A percentile compares a stretch with the other conserved stretches of the same genome.
phyloP scores from a whole-genome alignment of 257 asterid species.

The Ilex asprella region DNA sequence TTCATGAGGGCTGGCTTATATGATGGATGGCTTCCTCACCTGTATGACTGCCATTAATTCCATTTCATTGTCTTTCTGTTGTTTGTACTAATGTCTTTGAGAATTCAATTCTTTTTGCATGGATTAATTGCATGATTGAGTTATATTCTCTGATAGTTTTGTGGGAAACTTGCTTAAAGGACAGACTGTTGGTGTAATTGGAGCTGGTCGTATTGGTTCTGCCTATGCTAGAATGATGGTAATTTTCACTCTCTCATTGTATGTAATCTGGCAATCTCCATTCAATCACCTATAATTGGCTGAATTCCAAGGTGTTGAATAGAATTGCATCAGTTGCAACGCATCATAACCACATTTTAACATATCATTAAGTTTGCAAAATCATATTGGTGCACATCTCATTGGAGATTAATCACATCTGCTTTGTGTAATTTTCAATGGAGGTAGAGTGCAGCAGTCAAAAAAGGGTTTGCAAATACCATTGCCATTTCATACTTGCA shows the following conservation, averaged over 20 bases:
- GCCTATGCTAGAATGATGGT: conserved; percentile 99
- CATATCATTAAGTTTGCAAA: too few relatives aligned
- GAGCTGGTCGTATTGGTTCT: conserved; percentile 97
- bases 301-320: not conserved
- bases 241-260: conserved; percentile 4
- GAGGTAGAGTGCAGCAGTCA: too few relatives aligned
- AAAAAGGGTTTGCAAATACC: too few relatives aligned
- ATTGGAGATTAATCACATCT: too few relatives aligned
- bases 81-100: not conserved
- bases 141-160: conserved; percentile 36
- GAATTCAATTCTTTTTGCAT: not conserved
- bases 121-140: not conserved
- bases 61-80: not conserved
- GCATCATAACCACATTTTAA: not conserved
- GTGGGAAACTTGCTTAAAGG: conserved; percentile 97
- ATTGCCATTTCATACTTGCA: too few relatives aligned
- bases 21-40: conserved; percentile 98
- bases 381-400: too few relatives aligned
- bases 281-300: not conserved
- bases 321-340: not conserved
- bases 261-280: not conserved
- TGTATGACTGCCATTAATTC: conserved; percentile 34
- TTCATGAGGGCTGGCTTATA: conserved; percentile 94
- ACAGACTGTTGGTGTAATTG: conserved; percentile 94
- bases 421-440: too few relatives aligned